Evolutionary conservation across 1,139 yeast genomes (phyloP), one percentile per base, ranked within the genome.

Genomic region (Kodamaea sp.): DNA sequence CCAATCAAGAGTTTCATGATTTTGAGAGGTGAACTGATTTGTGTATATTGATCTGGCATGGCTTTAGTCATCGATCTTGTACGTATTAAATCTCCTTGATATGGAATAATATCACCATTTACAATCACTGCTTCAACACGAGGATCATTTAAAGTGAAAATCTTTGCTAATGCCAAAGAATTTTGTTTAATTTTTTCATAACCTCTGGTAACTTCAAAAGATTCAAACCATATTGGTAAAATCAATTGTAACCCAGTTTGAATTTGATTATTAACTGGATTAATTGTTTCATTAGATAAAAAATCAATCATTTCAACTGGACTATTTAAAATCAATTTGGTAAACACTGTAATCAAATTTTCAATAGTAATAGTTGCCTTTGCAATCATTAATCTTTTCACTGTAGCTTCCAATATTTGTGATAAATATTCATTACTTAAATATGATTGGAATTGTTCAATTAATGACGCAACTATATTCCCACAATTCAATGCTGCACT

Each of bases 61-160:
- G 68, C 62, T 49, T 77, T 79, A 2, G 95, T 79, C 81, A 81
- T 84, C 0, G 97, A 87, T 51, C 98, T 73, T 0, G 97, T 92
- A 7, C 88, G 64, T 32, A 90, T 89, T 27, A 79, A 55, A 40
- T 78, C 78, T 1, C 75, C 74, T 24, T 78, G 68, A 46, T 80
- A 75, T 1, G 86, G 84, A 15, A 84, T 70, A 8, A 82, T 67
- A 44, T 89, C 95, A 5, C 96, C 97, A 50, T 88, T 78, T 0
- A 90, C 96, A 8, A 64, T 46, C 7, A 87, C 58, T 1, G 57
- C 48, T 36, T 71, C 68, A 7, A 86, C 59, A 27, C 81, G 62
- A 1, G 68, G 54, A 47, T 85, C 90, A 24, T 75, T 67, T 15
- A 83, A 63, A 23, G 79, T 67, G 49, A 73, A 88, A 0, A 90